phyloP scores from a whole-genome alignment of 352 stramenopile genomes.

The Pythium phragmitis region DNA sequence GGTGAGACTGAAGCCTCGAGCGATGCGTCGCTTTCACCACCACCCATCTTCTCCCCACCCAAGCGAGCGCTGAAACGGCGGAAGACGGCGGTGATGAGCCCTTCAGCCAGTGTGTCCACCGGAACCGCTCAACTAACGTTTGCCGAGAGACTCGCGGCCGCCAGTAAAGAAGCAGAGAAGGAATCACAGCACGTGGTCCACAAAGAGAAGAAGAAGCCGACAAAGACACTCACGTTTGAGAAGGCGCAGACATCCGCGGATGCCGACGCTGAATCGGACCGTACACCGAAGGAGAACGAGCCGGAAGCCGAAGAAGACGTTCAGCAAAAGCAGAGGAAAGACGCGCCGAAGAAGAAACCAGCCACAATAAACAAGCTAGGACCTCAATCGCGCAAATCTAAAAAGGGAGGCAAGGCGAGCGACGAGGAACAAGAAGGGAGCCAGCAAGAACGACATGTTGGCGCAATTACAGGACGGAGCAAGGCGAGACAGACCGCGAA shows the following conservation, averaged over 20 bases:
- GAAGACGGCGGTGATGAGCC: slow-evolving; percentile 12
- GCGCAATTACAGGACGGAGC: slow-evolving; percentile 14
- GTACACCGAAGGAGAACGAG: not conserved
- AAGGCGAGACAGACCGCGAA: slow-evolving; percentile 20
- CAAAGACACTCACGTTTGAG: not conserved
- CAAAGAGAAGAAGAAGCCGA: not conserved
- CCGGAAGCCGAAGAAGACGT: not conserved
- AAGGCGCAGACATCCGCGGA: not conserved
- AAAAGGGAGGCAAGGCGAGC: not conserved
- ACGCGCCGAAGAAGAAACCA: not conserved
- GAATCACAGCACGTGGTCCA: not conserved
- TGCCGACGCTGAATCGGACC: not conserved
- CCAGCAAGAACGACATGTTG: slow-evolving; percentile 9
- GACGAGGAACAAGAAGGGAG: not conserved
- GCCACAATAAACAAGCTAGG: no score
- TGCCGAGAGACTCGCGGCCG: not conserved
- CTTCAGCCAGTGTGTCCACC: not conserved
- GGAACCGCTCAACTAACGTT: not conserved
- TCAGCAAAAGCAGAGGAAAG: not conserved
- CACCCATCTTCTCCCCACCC: not conserved
- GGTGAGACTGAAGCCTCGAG: not conserved
- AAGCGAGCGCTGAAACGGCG: slow-evolving; percentile 26
- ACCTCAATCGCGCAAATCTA: not conserved
- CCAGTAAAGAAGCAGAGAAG: not conserved
- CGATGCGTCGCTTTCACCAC: slow-evolving; percentile 11